Conservation (phyloP, 2,329 filamentous ascomycete species). For the Leptoxyphium fumago region DNA sequence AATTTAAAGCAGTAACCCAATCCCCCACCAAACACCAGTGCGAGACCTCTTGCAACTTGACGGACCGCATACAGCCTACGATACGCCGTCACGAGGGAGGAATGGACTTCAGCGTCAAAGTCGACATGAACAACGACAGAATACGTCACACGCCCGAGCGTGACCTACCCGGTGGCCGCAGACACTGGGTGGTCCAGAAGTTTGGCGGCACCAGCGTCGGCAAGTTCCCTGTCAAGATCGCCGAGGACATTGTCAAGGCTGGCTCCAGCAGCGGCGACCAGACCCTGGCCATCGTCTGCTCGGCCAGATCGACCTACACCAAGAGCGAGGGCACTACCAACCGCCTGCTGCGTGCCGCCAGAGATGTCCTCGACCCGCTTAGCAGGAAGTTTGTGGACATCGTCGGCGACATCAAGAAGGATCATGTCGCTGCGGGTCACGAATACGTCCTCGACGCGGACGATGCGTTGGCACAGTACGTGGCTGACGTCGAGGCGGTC, state of each 20-base stretch:
- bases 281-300: slow-evolving; percentile 85
- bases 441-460: slow-evolving; percentile 20
- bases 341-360: slow-evolving; percentile 39
- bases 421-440: slow-evolving; percentile 63
- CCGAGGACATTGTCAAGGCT: slow-evolving; percentile 46
- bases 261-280: slow-evolving; percentile 31
- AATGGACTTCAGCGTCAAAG: slow-evolving; percentile 11
- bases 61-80: no score
- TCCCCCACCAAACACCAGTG: no score
- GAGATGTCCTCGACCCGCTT: slow-evolving; percentile 25
- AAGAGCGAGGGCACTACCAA: slow-evolving; percentile 94
- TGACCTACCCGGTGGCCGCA: slow-evolving; percentile 31
- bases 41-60: no score
- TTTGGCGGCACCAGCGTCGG: slow-evolving; percentile 92
- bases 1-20: no score
- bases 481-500: slow-evolving; percentile 56
- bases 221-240: slow-evolving; percentile 60
- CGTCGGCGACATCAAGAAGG: slow-evolving; percentile 65
- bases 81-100: neutral
- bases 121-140: slow-evolving; percentile 10
- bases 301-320: slow-evolving; percentile 82
- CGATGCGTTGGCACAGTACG: slow-evolving; percentile 39
- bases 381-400: slow-evolving; percentile 50
- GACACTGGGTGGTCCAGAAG: slow-evolving; percentile 75
- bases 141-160: slow-evolving; percentile 30